Percentiles rank a stretch among this genome's conserved stretches.
phyloP scores from a whole-genome alignment of 148 eudicot species.

The Arbutus unedo region DNA sequence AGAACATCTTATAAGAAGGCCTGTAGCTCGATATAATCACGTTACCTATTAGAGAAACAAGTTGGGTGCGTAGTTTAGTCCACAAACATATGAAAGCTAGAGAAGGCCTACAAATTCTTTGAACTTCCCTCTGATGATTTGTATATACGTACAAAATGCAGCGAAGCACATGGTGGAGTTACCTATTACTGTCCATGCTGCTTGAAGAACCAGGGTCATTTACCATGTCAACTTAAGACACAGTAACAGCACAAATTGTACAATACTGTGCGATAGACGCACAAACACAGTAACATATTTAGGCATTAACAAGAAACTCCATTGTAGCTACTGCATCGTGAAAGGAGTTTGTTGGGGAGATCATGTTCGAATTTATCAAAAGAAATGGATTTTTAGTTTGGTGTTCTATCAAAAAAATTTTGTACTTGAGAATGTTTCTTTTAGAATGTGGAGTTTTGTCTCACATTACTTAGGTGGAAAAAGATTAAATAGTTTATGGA shows the following conservation, averaged over 20 bases:
- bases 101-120: conserved; percentile 33
- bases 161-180: conserved; percentile 89
- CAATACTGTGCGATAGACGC: background rate
- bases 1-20: background rate
- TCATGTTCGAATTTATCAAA: too few relatives aligned
- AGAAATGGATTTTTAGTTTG: too few relatives aligned
- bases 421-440: too few relatives aligned
- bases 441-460: too few relatives aligned
- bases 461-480: too few relatives aligned
- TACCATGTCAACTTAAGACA: background rate
- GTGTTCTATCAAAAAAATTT: too few relatives aligned
- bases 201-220: conserved; percentile 58
- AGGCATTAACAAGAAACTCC: background rate
- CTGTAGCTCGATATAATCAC: background rate
- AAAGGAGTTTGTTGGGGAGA: background rate
- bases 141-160: conserved; percentile 65
- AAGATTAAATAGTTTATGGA: too few relatives aligned
- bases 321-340: background rate
- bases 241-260: background rate
- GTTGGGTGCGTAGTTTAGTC: background rate
- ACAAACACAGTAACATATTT: background rate
- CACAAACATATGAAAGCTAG: background rate
- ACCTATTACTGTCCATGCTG: conserved; percentile 81
- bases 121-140: conserved; percentile 46
- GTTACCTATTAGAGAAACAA: conserved; percentile 6